Evolutionary conservation across 202 grass and related monocot genomes (phyloP).

Genomic region (Zoysia matrella): DNA sequence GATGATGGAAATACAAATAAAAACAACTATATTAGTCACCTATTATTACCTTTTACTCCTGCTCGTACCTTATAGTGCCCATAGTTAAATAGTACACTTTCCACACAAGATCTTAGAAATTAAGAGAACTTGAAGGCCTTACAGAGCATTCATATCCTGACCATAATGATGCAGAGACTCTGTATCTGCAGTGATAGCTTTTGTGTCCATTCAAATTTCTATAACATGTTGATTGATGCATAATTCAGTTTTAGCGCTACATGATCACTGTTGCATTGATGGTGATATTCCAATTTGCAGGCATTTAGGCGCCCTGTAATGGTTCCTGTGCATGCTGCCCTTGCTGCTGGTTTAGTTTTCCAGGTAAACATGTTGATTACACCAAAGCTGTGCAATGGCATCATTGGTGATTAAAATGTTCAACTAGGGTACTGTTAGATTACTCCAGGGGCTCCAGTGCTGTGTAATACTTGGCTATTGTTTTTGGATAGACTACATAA

Average conservation of each 20-base stretch:
- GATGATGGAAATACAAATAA: constrained; percentile 13
- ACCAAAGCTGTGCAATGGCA: not conserved
- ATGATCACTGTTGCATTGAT: constrained; percentile 13
- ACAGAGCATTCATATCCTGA: not conserved
- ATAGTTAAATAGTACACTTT: not conserved
- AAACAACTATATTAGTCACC: not conserved
- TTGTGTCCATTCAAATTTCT: constrained; percentile 17
- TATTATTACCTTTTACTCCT: constrained; percentile 1
- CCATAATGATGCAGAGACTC: not conserved
- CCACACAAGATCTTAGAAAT: not conserved
- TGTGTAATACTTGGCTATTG: not conserved
- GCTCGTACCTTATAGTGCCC: not conserved
- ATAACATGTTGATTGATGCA: constrained; percentile 8
- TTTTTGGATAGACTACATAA: not conserved
- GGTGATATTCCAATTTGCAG: constrained; percentile 58
- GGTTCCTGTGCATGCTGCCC: constrained; percentile 72
- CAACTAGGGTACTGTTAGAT: not conserved
- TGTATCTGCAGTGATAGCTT: not conserved
- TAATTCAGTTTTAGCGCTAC: constrained; percentile 2
- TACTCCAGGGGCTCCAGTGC: not conserved
- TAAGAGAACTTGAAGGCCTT: not conserved
- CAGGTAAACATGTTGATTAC: constrained; percentile 59
- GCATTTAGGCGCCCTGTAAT: constrained; percentile 76
- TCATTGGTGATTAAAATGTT: not conserved
- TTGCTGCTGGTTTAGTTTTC: constrained; percentile 84